These are phyloP conservation scores for Sedum album DNA, from an alignment of 164 flowering plant species.

Conservation along the genomic window DNA sequence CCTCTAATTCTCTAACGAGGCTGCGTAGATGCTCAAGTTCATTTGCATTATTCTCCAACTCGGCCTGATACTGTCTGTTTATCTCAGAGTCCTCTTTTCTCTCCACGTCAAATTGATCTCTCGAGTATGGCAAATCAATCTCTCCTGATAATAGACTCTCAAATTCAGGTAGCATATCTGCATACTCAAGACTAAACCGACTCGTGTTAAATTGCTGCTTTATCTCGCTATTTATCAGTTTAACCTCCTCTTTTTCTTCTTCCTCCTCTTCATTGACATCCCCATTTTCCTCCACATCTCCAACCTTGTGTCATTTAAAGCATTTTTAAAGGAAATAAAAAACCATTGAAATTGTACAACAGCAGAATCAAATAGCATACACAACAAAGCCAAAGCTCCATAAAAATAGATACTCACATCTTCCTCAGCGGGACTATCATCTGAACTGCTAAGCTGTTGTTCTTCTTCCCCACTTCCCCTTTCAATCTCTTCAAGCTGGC, in stretches of 20 bases:
- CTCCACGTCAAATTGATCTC: slow-evolving; percentile 30
- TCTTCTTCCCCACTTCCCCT: slow-evolving; percentile 26
- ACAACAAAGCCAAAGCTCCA: too few relatives aligned
- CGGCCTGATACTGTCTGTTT: slow-evolving; percentile 52
- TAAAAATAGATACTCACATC: slow-evolving; percentile 32
- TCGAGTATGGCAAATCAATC: slow-evolving; percentile 57
- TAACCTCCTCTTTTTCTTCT: slow-evolving; percentile 88
- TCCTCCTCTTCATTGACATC: slow-evolving; percentile 33
- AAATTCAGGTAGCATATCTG: slow-evolving; percentile 64
- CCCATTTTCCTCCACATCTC: neutral
- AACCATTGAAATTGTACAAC: too few relatives aligned
- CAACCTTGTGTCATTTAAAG: neutral
- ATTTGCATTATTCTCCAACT: slow-evolving; percentile 64
- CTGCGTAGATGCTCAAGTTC: slow-evolving; percentile 65
- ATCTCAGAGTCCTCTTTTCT: slow-evolving; percentile 26
- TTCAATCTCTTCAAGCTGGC: slow-evolving; percentile 16
- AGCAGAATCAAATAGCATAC: neutral
- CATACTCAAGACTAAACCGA: slow-evolving; percentile 37
- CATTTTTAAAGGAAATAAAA: neutral
- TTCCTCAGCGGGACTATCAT: slow-evolving; percentile 23
- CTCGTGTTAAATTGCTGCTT: slow-evolving; percentile 28
- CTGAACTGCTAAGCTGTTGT: slow-evolving; percentile 23
- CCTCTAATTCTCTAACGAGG: slow-evolving; percentile 82
- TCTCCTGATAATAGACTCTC: slow-evolving; percentile 70
- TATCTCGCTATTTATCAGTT: slow-evolving; percentile 61